Percentiles rank a stretch among this genome's conserved stretches.
These are phyloP conservation scores for Linnemannia elongata DNA, from an alignment of 192 early-diverging fungal genomes.

Conservation along the genomic window DNA sequence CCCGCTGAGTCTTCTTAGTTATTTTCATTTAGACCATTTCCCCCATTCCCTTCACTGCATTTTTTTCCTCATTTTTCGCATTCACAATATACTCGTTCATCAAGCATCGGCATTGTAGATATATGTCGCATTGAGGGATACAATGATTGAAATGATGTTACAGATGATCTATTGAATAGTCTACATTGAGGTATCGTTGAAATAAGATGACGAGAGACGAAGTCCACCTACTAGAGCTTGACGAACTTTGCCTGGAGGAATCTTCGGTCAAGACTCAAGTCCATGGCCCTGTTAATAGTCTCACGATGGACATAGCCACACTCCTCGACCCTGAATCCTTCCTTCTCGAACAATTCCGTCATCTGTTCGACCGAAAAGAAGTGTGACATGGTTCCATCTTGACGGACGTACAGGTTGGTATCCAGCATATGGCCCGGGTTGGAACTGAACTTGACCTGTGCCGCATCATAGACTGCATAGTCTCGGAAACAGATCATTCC, in stretches of 20 bases:
- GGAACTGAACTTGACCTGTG: conserved; percentile 90
- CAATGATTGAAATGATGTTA: neutral
- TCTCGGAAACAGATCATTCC: conserved; percentile 95
- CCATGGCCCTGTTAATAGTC: conserved; percentile 76
- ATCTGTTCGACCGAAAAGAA: conserved; percentile 85
- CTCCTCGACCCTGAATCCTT: conserved; percentile 70
- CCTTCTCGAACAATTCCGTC: conserved; percentile 70
- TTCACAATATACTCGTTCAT: conserved; percentile 12
- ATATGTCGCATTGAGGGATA: neutral
- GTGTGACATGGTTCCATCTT: conserved; percentile 95
- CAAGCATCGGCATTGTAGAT: too few species aligned
- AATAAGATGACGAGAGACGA: neutral
- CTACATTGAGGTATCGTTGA: conserved; percentile 23
- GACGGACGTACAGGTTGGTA: conserved; percentile 96
- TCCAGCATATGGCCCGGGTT: conserved; percentile 87
- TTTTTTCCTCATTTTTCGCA: conserved; percentile 3
- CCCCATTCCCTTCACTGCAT: neutral
- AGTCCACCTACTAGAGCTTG: conserved; percentile 50
- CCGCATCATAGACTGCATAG: conserved; percentile 96
- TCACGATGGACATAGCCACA: conserved; percentile 77
- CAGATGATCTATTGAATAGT: conserved; percentile 16
- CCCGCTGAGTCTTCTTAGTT: conserved; percentile 1
- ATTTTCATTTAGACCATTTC: neutral
- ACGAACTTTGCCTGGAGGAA: conserved; percentile 85
- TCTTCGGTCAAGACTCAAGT: conserved; percentile 76